A percentile compares a stretch with the other conserved stretches of the same genome.
phyloP scores from a whole-genome alignment of 495 filamentous ascomycete genomes.

The Tuber umbilicatum region DNA sequence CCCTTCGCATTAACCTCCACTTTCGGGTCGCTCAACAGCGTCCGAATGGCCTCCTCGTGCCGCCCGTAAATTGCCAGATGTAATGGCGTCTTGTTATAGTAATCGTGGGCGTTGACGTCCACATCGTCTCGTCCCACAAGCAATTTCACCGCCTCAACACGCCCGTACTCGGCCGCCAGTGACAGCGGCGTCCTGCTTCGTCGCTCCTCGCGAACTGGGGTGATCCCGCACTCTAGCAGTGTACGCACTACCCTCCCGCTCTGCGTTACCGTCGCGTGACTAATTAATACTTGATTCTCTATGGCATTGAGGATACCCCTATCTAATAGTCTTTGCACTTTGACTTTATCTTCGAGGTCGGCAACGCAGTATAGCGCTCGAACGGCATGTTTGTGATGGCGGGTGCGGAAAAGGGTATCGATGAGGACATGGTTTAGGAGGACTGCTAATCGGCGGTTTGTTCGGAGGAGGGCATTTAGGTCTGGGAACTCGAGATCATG shows the following conservation, averaged over 20 bases:
- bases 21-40: conserved; percentile 5
- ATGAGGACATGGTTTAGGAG: conserved; percentile 1
- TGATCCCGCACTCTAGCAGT: not conserved
- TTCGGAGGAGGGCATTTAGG: conserved; percentile 4
- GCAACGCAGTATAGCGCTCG: not conserved
- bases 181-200: not conserved
- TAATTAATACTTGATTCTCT: not conserved
- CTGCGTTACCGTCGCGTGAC: conserved; percentile 1
- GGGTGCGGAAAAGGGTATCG: not conserved
- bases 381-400: not conserved
- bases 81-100: conserved; percentile 6
- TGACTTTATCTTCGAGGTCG: conserved; percentile 5
- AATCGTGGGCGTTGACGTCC: not conserved
- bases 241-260: not conserved
- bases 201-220: not conserved
- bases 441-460: not conserved
- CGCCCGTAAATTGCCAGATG: conserved; percentile 20
- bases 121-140: conserved; percentile 2
- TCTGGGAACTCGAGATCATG: not conserved
- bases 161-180: not conserved
- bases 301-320: conserved; percentile 5
- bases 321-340: not conserved
- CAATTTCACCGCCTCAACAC: not conserved
- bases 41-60: conserved; percentile 12
- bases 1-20: conserved; percentile 7